Base-by-base conservation (phyloP, 1,139 yeast genomes). In the Blastobotrys ciferrii region DNA sequence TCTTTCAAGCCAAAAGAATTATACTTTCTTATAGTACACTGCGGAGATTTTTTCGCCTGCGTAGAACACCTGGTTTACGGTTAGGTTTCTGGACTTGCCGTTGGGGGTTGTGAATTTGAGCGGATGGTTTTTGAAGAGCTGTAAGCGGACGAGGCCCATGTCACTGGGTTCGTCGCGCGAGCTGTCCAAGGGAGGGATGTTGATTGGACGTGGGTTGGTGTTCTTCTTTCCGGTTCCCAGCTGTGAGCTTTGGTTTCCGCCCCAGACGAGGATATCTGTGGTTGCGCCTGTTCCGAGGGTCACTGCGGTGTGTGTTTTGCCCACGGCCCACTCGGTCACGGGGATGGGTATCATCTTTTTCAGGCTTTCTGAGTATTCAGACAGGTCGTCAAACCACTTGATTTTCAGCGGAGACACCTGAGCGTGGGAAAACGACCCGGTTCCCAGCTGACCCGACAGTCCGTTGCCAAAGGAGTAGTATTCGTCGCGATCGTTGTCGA, bases 401-500 rank as follows among this genome's bases (percentile, higher is more conserved):
- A 91, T 66, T 38, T 76, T 75, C 17, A 77, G 73, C 5, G 97
- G 96, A 42, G 74, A 76, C 15, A 80, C 71, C 59, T 83, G 85
- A 13, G 87, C 83, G 63, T 89, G 96, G 44, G 84, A 70, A 64
- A 75, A 89, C 48, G 82, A 72, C 19, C 87, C 89, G 44, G 80
- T 77, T 14, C 97, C 98, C 50, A 89, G 72, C 67, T 88, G 95
- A n/a, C 98, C 98, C 58, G 78, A 77, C 46, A 85, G 67, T 3
- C 98, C 96, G 59, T 82, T 81, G 19, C 98, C 98, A 69, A 89
- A 83, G 4, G 88, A 75, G 57, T 59, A 67, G 13, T 39, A 58
- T 32, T 56, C 59, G 2, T 55, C 52, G 19, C 52, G 54, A 32
- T 43, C 36, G 43, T 50, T 43, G 19, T 45, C 54, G 23, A 45